phyloP scores from a whole-genome alignment of 2,329 filamentous ascomycete species.

The Colletotrichum tropicicola region DNA sequence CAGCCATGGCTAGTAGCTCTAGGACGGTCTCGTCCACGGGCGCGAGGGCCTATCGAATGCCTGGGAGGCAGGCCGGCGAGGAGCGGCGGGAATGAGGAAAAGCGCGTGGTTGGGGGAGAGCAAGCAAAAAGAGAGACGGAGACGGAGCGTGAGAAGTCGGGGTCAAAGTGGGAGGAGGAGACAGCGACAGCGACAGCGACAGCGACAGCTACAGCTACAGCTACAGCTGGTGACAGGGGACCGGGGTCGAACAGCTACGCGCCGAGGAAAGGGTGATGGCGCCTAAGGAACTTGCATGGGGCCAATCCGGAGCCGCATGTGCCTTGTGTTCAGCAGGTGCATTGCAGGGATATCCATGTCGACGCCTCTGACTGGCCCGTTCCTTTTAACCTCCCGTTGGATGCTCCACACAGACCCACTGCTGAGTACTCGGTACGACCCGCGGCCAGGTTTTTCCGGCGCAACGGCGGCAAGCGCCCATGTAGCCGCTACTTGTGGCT shows the following conservation, averaged over 20 bases:
- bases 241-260: constrained; percentile 32
- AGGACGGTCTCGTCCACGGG: constrained; percentile 4
- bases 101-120: constrained; percentile 18
- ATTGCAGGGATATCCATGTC: constrained; percentile 17
- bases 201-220: background rate
- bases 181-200: background rate
- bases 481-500: constrained; percentile 23
- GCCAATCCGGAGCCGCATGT: constrained; percentile 34
- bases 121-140: background rate
- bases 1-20: constrained; percentile 9
- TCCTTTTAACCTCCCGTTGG: constrained; percentile 28
- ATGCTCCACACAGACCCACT: constrained; percentile 1
- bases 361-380: constrained; percentile 19
- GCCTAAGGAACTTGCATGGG: constrained; percentile 33
- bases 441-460: background rate
- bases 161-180: background rate
- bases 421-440: constrained; percentile 9
- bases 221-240: constrained; percentile 1
- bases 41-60: constrained; percentile 22
- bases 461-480: background rate
- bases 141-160: constrained; percentile 1
- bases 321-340: constrained; percentile 30
- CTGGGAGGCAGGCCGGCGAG: background rate
- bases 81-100: constrained; percentile 22
- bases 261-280: constrained; percentile 34